Evolutionary conservation across 2,329 filamentous ascomycete genomes (phyloP), one percentile per base, ranked within the genome.

Genomic region (Cadophora gregata): DNA sequence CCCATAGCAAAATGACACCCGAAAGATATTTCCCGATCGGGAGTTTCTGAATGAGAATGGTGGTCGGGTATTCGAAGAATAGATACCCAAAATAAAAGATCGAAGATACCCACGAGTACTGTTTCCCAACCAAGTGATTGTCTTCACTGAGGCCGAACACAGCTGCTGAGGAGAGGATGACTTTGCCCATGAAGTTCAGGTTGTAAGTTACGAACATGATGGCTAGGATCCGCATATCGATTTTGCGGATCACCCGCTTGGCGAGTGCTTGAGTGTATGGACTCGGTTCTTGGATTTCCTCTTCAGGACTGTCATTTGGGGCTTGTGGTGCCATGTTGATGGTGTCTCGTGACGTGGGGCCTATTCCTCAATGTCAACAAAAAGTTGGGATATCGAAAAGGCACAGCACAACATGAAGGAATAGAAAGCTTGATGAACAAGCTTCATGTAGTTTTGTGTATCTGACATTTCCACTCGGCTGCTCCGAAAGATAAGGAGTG

Each of bases 181-280:
- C 67, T 61, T 74, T 74, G 53, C 74, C 73, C 66, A 75, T 71
- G 86, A 69, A 87, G 86, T 74, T 86, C 84, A 73, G 87, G 74
- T 78, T 84, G 82, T 88, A 88, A 0, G 83, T 86, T 47, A 83
- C 69, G 67, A 87, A 87, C 33, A 88, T 77, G 10, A 88, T 76
- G 0, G 85, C 84, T 6, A 88, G 81, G 10, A 88, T 76, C 10
- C 78, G 78, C 71, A 77, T 78, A 72, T 89, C 86, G 66, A 89
- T 87, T 73, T 87, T 87, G 45, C 80, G 79, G 60, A 88, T 65
- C 4, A 86, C 80, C 4, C 75, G 76, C 45, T 76, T 78, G 6
- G 75, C 76, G 38, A 73, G 62, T n/a, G 67, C 70, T 63, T 65
- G 53, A 6, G 70, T 69, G 33, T 70, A 69, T 12, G 63, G 66